Percentiles rank a stretch among this genome's conserved stretches.
Conservation (phyloP, 2,329 filamentous ascomycete genomes). For the Neonectria neomacrospora region DNA sequence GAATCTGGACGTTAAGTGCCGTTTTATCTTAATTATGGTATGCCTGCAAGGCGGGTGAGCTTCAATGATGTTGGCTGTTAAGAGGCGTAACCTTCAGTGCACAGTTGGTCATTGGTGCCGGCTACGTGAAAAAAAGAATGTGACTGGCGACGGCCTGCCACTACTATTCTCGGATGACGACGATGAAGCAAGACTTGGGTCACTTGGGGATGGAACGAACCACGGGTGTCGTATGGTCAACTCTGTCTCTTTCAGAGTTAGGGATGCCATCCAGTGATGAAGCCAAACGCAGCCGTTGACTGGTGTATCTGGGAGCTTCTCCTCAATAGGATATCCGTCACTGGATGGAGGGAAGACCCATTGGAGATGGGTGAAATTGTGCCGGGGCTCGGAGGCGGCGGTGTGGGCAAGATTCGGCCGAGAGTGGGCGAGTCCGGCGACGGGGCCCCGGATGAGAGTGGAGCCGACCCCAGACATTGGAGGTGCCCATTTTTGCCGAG, state of each 20-base stretch:
- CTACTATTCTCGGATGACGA: neutral
- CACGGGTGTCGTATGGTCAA: neutral
- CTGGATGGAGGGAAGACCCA: neutral
- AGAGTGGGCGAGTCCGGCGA: constrained; percentile 19
- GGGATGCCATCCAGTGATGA: neutral
- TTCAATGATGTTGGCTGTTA: neutral
- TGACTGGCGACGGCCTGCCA: neutral
- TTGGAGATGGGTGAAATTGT: constrained; percentile 2
- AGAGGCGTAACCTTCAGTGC: neutral
- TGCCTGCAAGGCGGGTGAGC: neutral
- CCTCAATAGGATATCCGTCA: neutral
- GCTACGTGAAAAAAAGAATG: neutral
- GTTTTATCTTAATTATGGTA: no score
- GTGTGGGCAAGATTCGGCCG: constrained; percentile 36
- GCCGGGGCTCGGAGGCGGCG: neutral
- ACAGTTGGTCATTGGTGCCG: neutral
- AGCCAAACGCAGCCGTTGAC: neutral
- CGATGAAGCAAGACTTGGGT: neutral
- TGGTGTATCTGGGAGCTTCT: neutral
- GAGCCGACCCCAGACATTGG: constrained; percentile 21
- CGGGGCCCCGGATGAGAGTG: constrained; percentile 4
- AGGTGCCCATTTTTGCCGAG: constrained; percentile 38
- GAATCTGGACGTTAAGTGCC: neutral
- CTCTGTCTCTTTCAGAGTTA: neutral
- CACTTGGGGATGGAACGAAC: neutral